These are phyloP conservation scores for Zanthoxylum bungeanum DNA, from an alignment of 345 rosid genomes.

Conservation along the genomic window DNA sequence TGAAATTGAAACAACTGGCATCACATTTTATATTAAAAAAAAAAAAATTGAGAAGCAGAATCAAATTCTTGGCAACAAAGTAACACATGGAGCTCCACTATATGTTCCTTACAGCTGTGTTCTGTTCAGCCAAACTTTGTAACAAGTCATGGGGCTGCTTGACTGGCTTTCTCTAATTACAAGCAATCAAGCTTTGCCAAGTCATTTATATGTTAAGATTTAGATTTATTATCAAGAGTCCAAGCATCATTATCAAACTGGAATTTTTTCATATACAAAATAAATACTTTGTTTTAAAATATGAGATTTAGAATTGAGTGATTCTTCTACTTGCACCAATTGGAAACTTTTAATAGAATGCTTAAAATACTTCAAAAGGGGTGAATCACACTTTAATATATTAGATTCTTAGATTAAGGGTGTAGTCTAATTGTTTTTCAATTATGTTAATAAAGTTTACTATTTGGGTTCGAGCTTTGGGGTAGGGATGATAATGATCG, in stretches of 20 bases:
- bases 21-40: background rate
- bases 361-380: no score
- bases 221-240: background rate
- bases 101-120: slow-evolving; percentile 7
- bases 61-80: slow-evolving; percentile 1
- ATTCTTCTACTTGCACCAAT: no score
- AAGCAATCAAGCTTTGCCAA: background rate
- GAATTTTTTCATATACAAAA: background rate
- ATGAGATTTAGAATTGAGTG: background rate
- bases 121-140: background rate
- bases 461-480: no score
- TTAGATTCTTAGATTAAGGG: no score
- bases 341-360: no score
- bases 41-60: background rate
- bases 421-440: no score
- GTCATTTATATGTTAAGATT: background rate
- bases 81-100: background rate
- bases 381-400: no score
- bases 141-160: background rate
- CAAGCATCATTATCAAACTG: background rate
- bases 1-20: slow-evolving; percentile 1
- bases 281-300: background rate
- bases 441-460: no score
- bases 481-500: no score
- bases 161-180: background rate